phyloP scores from a whole-genome alignment of 1,284 basidiomycete species.

The Coniferiporia sulphurascens region DNA sequence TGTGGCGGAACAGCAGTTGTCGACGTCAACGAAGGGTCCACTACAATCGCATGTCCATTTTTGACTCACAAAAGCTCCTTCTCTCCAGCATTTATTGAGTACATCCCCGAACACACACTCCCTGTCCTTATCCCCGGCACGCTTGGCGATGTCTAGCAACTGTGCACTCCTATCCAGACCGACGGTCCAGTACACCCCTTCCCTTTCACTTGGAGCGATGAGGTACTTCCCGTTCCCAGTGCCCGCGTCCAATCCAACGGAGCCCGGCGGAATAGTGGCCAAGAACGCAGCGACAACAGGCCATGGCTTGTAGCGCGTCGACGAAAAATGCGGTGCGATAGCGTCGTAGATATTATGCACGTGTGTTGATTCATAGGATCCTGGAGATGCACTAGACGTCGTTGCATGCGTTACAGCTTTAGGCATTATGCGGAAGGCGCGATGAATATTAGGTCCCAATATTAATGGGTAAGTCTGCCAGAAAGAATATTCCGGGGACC shows the following conservation, averaged over 20 bases:
- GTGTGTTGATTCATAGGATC: constrained; percentile 64
- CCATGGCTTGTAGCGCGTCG: constrained; percentile 98
- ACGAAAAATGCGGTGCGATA: constrained; percentile 90
- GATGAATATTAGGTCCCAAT: not conserved
- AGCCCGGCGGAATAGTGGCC: constrained; percentile 65
- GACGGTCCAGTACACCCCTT: constrained; percentile 61
- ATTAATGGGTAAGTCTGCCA: too few relatives aligned
- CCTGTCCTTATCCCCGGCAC: constrained; percentile 45
- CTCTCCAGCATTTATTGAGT: constrained; percentile 64
- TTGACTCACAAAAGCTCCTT: constrained; percentile 61
- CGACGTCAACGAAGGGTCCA: not conserved
- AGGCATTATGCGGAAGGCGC: not conserved
- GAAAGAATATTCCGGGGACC: too few relatives aligned
- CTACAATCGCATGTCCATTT: not conserved
- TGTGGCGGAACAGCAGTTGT: constrained; percentile 3
- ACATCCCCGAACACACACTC: constrained; percentile 80
- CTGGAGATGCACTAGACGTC: constrained; percentile 40
- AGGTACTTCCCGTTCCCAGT: constrained; percentile 99
- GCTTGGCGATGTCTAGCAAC: constrained; percentile 70
- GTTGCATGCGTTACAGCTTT: constrained; percentile 35
- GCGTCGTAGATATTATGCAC: constrained; percentile 87
- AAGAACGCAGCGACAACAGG: constrained; percentile 87
- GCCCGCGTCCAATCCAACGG: constrained; percentile 89
- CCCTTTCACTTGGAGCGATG: constrained; percentile 55
- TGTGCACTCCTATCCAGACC: constrained; percentile 81